Conservation (phyloP, 2,329 filamentous ascomycete genomes). For the Calonectria pseudoturangicola region DNA sequence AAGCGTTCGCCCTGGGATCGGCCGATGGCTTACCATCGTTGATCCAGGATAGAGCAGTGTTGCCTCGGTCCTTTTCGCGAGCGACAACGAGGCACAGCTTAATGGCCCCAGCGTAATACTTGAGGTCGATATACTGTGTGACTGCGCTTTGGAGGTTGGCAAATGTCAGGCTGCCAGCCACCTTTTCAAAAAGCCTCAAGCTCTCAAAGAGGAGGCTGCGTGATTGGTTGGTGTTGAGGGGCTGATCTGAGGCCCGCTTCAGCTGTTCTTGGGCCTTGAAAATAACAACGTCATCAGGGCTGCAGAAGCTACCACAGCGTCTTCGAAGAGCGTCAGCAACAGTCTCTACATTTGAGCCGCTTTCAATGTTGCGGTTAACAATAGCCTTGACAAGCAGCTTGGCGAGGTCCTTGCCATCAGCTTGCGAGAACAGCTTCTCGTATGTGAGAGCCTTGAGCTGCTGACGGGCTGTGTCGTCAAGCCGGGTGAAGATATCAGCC, state of each 20-base stretch:
- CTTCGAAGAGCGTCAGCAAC: slow-evolving; percentile 95
- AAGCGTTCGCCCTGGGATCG: slow-evolving; percentile 82
- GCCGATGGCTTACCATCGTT: slow-evolving; percentile 85
- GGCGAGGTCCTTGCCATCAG: slow-evolving; percentile 88
- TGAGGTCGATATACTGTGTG: slow-evolving; percentile 84
- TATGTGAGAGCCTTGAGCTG: slow-evolving; percentile 87
- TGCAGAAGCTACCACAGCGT: slow-evolving; percentile 97
- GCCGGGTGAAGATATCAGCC: slow-evolving; percentile 86
- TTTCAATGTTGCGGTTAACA: slow-evolving; percentile 97
- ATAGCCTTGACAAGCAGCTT: slow-evolving; percentile 98
- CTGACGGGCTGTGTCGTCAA: slow-evolving; percentile 82
- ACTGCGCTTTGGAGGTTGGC: slow-evolving; percentile 88
- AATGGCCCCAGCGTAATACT: slow-evolving; percentile 96
- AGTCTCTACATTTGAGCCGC: slow-evolving; percentile 97
- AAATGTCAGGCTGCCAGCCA: slow-evolving; percentile 87
- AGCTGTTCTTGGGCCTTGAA: slow-evolving; percentile 98
- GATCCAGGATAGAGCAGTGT: slow-evolving; percentile 89
- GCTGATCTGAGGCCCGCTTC: slow-evolving; percentile 89
- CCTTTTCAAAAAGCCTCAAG: slow-evolving; percentile 89
- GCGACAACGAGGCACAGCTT: slow-evolving; percentile 90
- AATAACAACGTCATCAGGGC: slow-evolving; percentile 95
- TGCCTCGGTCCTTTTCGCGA: slow-evolving; percentile 88
- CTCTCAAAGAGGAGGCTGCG: slow-evolving; percentile 91
- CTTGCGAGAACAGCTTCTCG: slow-evolving; percentile 88
- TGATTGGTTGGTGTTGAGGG: slow-evolving; percentile 83